A percentile compares a stretch with the other conserved stretches of the same genome.
Conservation (phyloP, 129 eudicot genomes). For the Pseudognaphalium luteoalbum region DNA sequence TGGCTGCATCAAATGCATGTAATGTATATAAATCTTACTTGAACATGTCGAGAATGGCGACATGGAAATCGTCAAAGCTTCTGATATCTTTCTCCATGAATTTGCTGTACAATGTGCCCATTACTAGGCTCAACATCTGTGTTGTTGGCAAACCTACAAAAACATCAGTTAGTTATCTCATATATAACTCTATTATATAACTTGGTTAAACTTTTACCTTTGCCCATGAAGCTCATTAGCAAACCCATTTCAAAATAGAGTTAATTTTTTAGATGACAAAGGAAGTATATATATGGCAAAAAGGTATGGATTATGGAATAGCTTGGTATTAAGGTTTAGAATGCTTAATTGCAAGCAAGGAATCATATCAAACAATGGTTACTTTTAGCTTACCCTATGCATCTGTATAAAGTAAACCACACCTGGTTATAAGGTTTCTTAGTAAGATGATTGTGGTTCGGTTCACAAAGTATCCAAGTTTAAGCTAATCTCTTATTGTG, state of each 20-base stretch:
- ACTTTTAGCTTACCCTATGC: slow-evolving; percentile 12
- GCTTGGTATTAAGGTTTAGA: slow-evolving; percentile 34
- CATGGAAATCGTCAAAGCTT: slow-evolving; percentile 69
- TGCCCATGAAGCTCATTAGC: slow-evolving; percentile 76
- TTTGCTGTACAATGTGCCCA: slow-evolving; percentile 67
- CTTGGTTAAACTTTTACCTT: slow-evolving; percentile 31
- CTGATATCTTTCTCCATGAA: slow-evolving; percentile 71
- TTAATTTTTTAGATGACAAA: neutral
- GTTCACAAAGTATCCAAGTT: too few species aligned
- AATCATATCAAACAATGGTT: slow-evolving; percentile 32
- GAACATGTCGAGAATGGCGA: slow-evolving; percentile 78
- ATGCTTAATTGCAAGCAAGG: slow-evolving; percentile 50
- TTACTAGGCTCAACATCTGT: slow-evolving; percentile 65
- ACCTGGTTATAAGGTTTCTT: too few species aligned
- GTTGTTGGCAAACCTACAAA: slow-evolving; percentile 65
- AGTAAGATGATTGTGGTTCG: too few species aligned
- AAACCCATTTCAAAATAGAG: slow-evolving; percentile 54
- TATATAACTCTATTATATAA: neutral
- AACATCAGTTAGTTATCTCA: neutral
- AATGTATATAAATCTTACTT: slow-evolving; percentile 36
- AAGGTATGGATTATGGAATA: slow-evolving; percentile 36
- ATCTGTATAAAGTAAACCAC: too few species aligned
- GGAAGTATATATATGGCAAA: slow-evolving; percentile 1
- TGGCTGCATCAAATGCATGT: too few species aligned
- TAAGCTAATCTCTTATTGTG: too few species aligned